Evolutionary conservation across 1,284 basidiomycete species (phyloP).

Genomic region (Leccinum cinnamomeum): DNA sequence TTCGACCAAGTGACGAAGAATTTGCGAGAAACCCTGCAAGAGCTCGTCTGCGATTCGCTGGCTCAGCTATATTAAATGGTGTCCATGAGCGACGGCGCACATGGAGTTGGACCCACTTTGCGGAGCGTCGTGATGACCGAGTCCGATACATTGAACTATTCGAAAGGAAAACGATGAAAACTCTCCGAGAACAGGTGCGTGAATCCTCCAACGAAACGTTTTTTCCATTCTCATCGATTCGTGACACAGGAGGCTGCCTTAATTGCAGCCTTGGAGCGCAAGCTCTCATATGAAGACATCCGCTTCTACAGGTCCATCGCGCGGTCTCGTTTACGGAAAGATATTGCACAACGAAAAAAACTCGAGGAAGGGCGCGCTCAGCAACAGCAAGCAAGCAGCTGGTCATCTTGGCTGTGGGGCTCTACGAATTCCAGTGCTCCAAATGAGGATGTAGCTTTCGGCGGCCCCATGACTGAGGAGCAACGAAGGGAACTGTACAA

Average conservation of each 20-base stretch:
- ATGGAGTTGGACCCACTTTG: slow-evolving; percentile 95
- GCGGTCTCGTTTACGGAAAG: slow-evolving; percentile 85
- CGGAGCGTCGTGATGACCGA: slow-evolving; percentile 86
- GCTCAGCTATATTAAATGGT: slow-evolving; percentile 79
- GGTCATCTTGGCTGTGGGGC: slow-evolving; percentile 88
- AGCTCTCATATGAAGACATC: slow-evolving; percentile 92
- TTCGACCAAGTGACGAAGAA: slow-evolving; percentile 65
- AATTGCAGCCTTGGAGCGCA: slow-evolving; percentile 75
- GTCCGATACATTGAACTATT: slow-evolving; percentile 84
- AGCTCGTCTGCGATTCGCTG: slow-evolving; percentile 82
- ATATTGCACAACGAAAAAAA: slow-evolving; percentile 67
- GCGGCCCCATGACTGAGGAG: slow-evolving; percentile 83
- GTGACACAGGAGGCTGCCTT: slow-evolving; percentile 55
- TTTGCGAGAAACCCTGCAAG: slow-evolving; percentile 66
- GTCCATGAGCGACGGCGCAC: slow-evolving; percentile 83
- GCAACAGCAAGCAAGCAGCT: slow-evolving; percentile 56
- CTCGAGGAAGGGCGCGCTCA: slow-evolving; percentile 69
- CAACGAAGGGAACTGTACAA: slow-evolving; percentile 94
- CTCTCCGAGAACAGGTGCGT: slow-evolving; percentile 49
- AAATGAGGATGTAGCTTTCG: slow-evolving; percentile 54
- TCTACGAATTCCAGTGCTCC: slow-evolving; percentile 43
- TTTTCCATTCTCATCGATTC: slow-evolving; percentile 12
- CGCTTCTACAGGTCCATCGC: slow-evolving; percentile 98
- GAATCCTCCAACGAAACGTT: not conserved
- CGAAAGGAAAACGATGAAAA: slow-evolving; percentile 69